phyloP scores from a whole-genome alignment of 1,139 yeast genomes.

The Kurtzmaniella natalensis region DNA sequence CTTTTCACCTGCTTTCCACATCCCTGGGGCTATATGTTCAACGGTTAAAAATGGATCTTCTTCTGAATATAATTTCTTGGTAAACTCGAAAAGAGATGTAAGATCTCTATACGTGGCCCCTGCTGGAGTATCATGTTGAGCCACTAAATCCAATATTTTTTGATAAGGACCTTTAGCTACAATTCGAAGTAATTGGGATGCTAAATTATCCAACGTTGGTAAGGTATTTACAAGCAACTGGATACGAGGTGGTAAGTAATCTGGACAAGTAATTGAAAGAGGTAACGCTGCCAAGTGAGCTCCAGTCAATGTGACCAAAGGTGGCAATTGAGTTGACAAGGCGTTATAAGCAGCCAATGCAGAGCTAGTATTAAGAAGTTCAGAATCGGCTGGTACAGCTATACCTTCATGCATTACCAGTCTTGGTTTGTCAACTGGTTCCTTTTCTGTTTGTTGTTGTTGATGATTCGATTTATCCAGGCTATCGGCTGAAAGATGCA shows the following conservation, averaged over 20 bases:
- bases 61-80: slow-evolving; percentile 57
- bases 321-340: slow-evolving; percentile 35
- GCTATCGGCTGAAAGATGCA: too few species aligned
- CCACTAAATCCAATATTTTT: slow-evolving; percentile 65
- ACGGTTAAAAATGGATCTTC: slow-evolving; percentile 67
- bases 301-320: slow-evolving; percentile 37
- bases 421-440: slow-evolving; percentile 1
- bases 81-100: slow-evolving; percentile 70
- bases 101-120: slow-evolving; percentile 73
- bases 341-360: slow-evolving; percentile 45
- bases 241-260: slow-evolving; percentile 52
- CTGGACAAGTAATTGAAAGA: slow-evolving; percentile 51
- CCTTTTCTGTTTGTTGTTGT: background rate
- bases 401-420: slow-evolving; percentile 21
- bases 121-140: slow-evolving; percentile 67
- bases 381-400: slow-evolving; percentile 38
- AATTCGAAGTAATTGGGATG: slow-evolving; percentile 67
- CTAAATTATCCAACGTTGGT: slow-evolving; percentile 69
- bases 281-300: slow-evolving; percentile 60
- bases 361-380: slow-evolving; percentile 36
- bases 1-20: slow-evolving; percentile 61
- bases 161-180: slow-evolving; percentile 71
- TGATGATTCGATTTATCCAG: background rate
- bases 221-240: slow-evolving; percentile 61
- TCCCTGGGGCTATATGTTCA: slow-evolving; percentile 57